Evolutionary conservation across 2,329 filamentous ascomycete genomes (phyloP), one percentile per base, ranked within the genome.

Genomic region (Fusarium nanum): DNA sequence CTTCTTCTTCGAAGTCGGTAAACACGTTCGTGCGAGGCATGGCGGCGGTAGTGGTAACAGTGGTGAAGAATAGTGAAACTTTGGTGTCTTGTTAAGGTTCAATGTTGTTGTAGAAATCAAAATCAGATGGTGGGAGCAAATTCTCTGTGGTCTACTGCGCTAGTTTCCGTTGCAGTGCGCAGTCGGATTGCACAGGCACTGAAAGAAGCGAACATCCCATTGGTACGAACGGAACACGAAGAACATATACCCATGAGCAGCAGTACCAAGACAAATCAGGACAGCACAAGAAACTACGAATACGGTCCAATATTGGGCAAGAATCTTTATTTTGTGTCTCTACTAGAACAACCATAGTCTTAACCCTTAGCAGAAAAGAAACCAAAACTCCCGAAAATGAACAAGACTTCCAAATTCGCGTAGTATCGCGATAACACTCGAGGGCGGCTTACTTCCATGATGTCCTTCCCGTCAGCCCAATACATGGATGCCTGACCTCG

Each of bases 401-500:
- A 7, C 3, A 6, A 6, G 18, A 37, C 10, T 12, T 2, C 34
- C 18, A n/a, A n/a, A 3, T n/a, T 37, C 6, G 3, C 4, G 10
- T n/a, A 37, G n/a, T n/a, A 18, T 37, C 18, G 10, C 6, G 18
- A 37, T 11, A 7, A 37, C 3, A 37, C 34, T 37, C 4, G 2
- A 18, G 16, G 5, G 16, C 5, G 0, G 0, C 5, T 16, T n/a
- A 7, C 18, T n/a, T n/a, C 34, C 10, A n/a, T n/a, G 18, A n/a
- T 12, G 27, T 28, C 27, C 27, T 28, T 28, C 27, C 27, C 0
- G 27, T 28, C 2, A 28, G 5, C 27, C 27, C 27, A 12, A 28
- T 28, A 2, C 10, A 28, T 1, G 5, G 2, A 11, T 12, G 11
- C 10, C 27, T 34, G 30, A 32, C 1, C 7, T 32, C 1, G 7